Conservation (phyloP, 331 rosid species). For the Pyrus hybrid region DNA sequence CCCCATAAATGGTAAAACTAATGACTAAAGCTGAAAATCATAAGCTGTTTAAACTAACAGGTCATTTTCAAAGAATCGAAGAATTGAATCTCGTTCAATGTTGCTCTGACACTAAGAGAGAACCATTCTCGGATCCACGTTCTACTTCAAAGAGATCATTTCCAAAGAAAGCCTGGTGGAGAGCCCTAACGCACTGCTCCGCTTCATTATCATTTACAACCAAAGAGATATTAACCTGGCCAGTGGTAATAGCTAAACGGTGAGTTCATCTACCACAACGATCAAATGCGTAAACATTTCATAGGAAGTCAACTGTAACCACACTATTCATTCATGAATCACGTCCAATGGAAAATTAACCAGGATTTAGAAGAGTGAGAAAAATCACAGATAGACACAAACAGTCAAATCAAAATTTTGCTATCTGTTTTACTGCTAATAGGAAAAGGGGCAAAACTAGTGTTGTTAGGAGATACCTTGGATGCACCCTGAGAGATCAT, state of each 20-base stretch:
- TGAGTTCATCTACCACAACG: neutral
- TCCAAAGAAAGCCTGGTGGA: slow-evolving; percentile 71
- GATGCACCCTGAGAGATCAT: slow-evolving; percentile 99
- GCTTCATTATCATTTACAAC: slow-evolving; percentile 81
- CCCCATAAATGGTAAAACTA: neutral
- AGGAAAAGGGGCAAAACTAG: neutral
- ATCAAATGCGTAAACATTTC: neutral
- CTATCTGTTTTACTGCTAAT: neutral
- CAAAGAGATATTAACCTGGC: slow-evolving; percentile 87
- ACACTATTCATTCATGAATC: neutral
- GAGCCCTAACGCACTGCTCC: slow-evolving; percentile 74
- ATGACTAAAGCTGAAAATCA: neutral
- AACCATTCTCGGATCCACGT: slow-evolving; percentile 29
- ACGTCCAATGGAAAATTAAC: neutral
- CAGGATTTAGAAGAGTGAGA: neutral
- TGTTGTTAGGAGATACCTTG: slow-evolving; percentile 46
- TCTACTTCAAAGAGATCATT: slow-evolving; percentile 23
- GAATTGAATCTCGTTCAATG: neutral
- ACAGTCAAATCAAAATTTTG: neutral
- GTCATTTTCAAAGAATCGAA: neutral
- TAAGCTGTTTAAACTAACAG: neutral
- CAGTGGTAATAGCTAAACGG: neutral
- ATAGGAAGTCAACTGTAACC: neutral
- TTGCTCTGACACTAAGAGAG: slow-evolving; percentile 6
- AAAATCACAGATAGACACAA: neutral